Conservation (phyloP, 495 filamentous ascomycete genomes). For the Penicillium silybi region DNA sequence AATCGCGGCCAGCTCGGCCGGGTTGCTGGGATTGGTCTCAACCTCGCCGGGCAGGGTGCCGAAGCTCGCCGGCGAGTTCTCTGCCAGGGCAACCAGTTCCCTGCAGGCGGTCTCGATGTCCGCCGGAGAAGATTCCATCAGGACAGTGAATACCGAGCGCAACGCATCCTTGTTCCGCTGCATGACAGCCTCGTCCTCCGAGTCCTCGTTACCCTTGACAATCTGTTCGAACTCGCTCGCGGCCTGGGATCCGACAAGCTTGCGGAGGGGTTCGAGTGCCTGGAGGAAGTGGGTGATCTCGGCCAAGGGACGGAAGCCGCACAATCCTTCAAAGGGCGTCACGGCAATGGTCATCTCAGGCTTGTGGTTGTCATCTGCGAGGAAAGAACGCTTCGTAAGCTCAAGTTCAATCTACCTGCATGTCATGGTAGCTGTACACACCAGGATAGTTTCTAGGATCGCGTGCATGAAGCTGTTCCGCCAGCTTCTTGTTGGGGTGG, state of each 20-base stretch:
- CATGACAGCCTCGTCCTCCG: conserved; percentile 52
- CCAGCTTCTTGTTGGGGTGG: conserved; percentile 96
- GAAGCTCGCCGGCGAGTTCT: conserved; percentile 43
- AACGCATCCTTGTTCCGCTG: conserved; percentile 76
- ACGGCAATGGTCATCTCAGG: conserved; percentile 98
- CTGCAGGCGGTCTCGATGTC: conserved; percentile 60
- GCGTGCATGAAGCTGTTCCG: conserved; percentile 77
- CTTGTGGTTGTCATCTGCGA: conserved; percentile 92
- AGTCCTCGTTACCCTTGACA: conserved; percentile 61
- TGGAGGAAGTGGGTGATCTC: conserved; percentile 86
- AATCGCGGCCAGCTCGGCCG: conserved; percentile 65
- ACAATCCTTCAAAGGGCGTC: conserved; percentile 92
- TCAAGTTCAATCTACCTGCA: neutral
- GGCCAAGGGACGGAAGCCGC: conserved; percentile 83
- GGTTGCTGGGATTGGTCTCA: conserved; percentile 35
- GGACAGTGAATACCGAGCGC: conserved; percentile 62
- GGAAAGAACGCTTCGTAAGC: neutral
- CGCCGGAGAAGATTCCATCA: conserved; percentile 74
- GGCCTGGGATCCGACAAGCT: conserved; percentile 66
- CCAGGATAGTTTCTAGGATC: conserved; percentile 93
- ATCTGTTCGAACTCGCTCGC: conserved; percentile 65
- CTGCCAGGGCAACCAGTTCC: conserved; percentile 67
- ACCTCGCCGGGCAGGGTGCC: conserved; percentile 32
- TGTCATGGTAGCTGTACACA: conserved; percentile 20
- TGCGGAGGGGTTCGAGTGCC: conserved; percentile 65